phyloP scores from a whole-genome alignment of 768 basidiomycete species.

The Lanmaoa pseudosensibilis region DNA sequence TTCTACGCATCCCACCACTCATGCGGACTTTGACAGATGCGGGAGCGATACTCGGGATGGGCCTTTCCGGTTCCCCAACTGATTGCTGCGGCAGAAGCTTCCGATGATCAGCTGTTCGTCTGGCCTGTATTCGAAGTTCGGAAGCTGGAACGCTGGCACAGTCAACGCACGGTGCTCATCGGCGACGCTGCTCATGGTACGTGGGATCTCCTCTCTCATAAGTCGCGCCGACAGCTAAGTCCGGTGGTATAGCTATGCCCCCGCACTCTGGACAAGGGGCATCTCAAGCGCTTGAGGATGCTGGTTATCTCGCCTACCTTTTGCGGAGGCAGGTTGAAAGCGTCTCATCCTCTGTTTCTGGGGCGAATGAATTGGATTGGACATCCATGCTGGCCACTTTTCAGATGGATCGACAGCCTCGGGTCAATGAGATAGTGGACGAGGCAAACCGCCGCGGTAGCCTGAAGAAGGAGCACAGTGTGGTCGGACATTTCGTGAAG shows the following conservation, averaged over 20 bases:
- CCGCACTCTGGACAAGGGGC: slow-evolving; percentile 35
- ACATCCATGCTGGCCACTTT: slow-evolving; percentile 21
- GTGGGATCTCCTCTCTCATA: not conserved
- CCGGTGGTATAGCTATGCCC: slow-evolving; percentile 26
- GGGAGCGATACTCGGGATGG: slow-evolving; percentile 27
- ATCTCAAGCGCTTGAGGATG: slow-evolving; percentile 33
- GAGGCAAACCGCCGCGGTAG: slow-evolving; percentile 29
- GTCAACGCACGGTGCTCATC: slow-evolving; percentile 28
- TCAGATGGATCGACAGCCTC: slow-evolving; percentile 23
- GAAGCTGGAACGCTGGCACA: slow-evolving; percentile 27
- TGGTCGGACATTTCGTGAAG: slow-evolving; percentile 18
- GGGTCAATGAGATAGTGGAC: slow-evolving; percentile 29
- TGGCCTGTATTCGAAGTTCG: slow-evolving; percentile 31
- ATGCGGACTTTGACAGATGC: slow-evolving; percentile 16
- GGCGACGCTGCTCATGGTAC: slow-evolving; percentile 35
- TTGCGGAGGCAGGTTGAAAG: slow-evolving; percentile 15
- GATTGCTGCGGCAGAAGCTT: slow-evolving; percentile 21
- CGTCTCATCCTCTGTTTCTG: not conserved
- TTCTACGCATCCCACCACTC: not conserved
- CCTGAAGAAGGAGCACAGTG: slow-evolving; percentile 22
- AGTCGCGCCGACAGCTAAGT: not conserved
- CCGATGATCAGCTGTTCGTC: slow-evolving; percentile 18
- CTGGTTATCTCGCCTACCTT: slow-evolving; percentile 31
- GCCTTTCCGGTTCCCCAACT: slow-evolving; percentile 31
- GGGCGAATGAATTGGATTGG: slow-evolving; percentile 9